Conservation (phyloP, 257 asterid species). For the Gynochthodes officinalis region DNA sequence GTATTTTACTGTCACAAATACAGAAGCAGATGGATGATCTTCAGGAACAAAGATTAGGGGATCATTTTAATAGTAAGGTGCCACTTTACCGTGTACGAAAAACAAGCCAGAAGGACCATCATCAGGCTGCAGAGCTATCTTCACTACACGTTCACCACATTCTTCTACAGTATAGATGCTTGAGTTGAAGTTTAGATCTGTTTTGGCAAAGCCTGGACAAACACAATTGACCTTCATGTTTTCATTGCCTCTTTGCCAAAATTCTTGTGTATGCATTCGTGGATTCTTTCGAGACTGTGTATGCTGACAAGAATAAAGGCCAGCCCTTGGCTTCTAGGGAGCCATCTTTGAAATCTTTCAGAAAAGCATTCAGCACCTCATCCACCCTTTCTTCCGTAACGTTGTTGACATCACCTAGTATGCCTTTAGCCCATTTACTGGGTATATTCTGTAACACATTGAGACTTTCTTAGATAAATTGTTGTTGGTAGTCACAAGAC, state of each 20-base stretch:
- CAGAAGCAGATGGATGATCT: too few species aligned
- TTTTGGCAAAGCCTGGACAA: conserved; percentile 21
- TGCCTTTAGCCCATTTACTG: conserved; percentile 16
- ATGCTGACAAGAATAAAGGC: conserved; percentile 7
- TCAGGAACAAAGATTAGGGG: too few species aligned
- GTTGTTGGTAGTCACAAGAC: too few species aligned
- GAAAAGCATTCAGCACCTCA: conserved; percentile 14
- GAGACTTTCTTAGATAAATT: not conserved
- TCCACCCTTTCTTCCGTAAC: conserved; percentile 25
- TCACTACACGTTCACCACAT: too few species aligned
- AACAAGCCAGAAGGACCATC: too few species aligned
- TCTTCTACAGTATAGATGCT: conserved; percentile 8
- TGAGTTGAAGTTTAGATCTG: conserved; percentile 8
- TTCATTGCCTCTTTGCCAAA: conserved; percentile 13
- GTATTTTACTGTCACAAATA: too few species aligned
- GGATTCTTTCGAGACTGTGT: conserved; percentile 17
- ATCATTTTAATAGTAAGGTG: too few species aligned
- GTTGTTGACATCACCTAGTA: conserved; percentile 5
- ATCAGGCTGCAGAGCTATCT: too few species aligned
- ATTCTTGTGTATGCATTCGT: conserved; percentile 23
- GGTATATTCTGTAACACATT: not conserved
- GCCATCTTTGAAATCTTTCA: conserved; percentile 14
- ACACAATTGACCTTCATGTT: conserved; percentile 16
- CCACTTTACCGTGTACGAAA: too few species aligned
- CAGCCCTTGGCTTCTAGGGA: conserved; percentile 19